Conservation (phyloP, 2,329 filamentous ascomycete genomes). For the Beauveria sp. region DNA sequence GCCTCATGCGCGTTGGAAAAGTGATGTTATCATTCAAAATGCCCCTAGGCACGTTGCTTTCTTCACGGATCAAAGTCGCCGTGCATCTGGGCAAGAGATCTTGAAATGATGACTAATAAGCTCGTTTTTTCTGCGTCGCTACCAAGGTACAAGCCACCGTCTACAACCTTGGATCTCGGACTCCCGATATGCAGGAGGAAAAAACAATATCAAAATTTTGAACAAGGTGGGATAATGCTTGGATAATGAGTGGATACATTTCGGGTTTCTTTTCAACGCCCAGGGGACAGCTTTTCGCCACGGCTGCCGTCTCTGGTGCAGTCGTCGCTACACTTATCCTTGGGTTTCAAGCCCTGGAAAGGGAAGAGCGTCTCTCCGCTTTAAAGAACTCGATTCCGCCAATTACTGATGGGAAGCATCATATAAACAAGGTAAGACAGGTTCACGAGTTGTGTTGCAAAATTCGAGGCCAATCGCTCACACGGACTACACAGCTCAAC, state of each 20-base stretch:
- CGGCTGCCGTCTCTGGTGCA: conserved; percentile 58
- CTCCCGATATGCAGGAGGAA: background rate
- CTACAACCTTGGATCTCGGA: background rate
- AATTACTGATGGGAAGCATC: conserved; percentile 15
- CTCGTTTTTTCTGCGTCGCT: conserved; percentile 2
- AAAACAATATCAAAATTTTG: background rate
- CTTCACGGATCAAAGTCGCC: background rate
- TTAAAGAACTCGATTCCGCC: conserved; percentile 54
- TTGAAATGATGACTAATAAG: conserved; percentile 14
- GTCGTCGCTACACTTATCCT: conserved; percentile 54
- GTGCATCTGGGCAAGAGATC: background rate
- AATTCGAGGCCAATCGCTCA: conserved; percentile 15
- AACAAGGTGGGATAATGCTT: conserved; percentile 11
- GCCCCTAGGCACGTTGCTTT: background rate
- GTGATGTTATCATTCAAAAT: background rate
- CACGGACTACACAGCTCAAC: conserved; percentile 42
- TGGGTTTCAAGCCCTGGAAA: conserved; percentile 52
- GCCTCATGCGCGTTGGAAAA: background rate
- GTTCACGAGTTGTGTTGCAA: conserved; percentile 3
- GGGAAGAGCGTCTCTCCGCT: conserved; percentile 44
- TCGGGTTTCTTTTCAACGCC: conserved; percentile 37
- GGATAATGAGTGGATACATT: conserved; percentile 36
- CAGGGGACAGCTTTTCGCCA: conserved; percentile 58
- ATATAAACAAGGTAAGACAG: conserved; percentile 13
- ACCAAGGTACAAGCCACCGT: background rate